Conservation (phyloP, 2,329 filamentous ascomycete genomes). For the Simplicillium sp. region DNA sequence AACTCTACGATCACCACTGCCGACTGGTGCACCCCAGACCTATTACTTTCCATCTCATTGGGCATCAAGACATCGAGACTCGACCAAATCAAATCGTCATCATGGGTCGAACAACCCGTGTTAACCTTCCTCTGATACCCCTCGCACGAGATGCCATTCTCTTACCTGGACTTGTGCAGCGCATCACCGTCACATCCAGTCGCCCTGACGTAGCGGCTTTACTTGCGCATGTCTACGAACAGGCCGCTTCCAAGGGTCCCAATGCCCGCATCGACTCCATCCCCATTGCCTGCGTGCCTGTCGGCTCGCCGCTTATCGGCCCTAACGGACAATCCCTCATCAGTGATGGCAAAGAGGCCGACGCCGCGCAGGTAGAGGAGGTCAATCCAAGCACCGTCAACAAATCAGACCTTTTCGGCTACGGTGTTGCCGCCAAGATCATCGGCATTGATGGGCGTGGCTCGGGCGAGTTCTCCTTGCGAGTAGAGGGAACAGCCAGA, state of each 20-base stretch:
- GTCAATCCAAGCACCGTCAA: conserved; percentile 50
- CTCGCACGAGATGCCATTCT: conserved; percentile 73
- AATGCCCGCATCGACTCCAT: conserved; percentile 56
- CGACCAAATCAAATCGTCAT: conserved; percentile 8
- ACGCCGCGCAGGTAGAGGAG: conserved; percentile 29
- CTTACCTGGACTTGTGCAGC: conserved; percentile 75
- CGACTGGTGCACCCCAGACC: neutral
- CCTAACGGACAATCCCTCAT: conserved; percentile 69
- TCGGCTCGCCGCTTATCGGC: conserved; percentile 66
- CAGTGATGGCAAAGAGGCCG: conserved; percentile 48
- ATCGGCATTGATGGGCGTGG: conserved; percentile 67
- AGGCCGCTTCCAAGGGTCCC: conserved; percentile 58
- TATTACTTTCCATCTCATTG: no score
- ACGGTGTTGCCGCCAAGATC: conserved; percentile 74
- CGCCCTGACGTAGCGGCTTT: conserved; percentile 84
- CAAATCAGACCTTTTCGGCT: conserved; percentile 69
- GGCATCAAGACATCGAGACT: neutral
- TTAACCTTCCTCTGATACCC: conserved; percentile 66
- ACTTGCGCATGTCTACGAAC: conserved; percentile 75
- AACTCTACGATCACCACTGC: neutral
- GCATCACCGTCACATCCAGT: conserved; percentile 69
- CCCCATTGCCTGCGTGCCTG: conserved; percentile 78
- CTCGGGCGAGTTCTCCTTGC: conserved; percentile 66
- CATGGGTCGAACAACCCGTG: conserved; percentile 31
- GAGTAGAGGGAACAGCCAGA: conserved; percentile 77